Base-by-base conservation (phyloP, 768 basidiomycete species). In the Suillus plorans region DNA sequence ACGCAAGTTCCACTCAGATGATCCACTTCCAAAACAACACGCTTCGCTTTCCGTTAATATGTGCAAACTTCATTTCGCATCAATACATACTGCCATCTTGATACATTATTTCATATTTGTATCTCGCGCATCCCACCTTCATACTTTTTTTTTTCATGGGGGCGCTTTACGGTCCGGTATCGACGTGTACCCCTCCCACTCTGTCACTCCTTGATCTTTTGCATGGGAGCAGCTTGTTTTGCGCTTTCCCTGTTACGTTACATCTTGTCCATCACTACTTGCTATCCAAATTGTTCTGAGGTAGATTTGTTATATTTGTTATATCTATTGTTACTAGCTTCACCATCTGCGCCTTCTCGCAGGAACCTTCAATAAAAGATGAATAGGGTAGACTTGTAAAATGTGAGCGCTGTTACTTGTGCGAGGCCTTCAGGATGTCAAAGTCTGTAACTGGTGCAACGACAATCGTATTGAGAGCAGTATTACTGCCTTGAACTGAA, bases 1-100 rank as follows among this genome's bases (percentile, higher is more conserved):
- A 61, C 71, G 25, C 64, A 64, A 37, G 18, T 64, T 60, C 67
- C 56, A 7, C 45, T 50, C 16, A 65, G 64, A 12, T 71, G 67
- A 64, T 60, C 53, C 18, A 18, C 36, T 6, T 37, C 20, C n/a
- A 47, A 20, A 50, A n/a, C 22, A 41, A 31, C n/a, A 20, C 49
- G 2, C 37, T 58, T 55, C 37, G 31, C 31, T 18, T n/a, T 57
- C 37, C 37, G 59, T 37, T 57, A 63, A 25, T 57, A 50, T 13
- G 28, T 12, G 58, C 58, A 37, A 59, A 44, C 12, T 37, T 58
- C 44, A 56, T 62, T 56, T 65, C 61, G 31, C 28, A 42, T 44
- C 18, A 25, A 42, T 47, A 65, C 66, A 41, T 68, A 55, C 64
- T 39, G 60, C 41, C 59, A 49, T 56, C 49, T 42, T 63, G 13